Conservation (phyloP, 2,329 filamentous ascomycete genomes). For the Paecilomyces variotii region DNA sequence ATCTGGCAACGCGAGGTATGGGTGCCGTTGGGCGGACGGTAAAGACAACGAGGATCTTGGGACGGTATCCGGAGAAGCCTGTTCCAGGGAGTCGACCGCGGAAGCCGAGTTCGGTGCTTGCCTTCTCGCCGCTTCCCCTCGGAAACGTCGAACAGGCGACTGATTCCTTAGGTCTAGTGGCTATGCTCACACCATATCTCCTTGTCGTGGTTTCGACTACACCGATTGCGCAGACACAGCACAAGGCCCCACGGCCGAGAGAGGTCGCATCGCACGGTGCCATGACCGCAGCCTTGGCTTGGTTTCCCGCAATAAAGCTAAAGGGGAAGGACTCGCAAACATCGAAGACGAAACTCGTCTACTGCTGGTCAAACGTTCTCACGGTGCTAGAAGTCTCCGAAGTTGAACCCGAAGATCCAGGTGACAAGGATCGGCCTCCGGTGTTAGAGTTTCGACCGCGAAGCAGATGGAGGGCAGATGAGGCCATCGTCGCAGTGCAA, state of each 20-base stretch:
- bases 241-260: constrained; percentile 85
- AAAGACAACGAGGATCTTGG: constrained; percentile 82
- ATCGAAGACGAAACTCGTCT: constrained; percentile 75
- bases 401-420: constrained; percentile 45
- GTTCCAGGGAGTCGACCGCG: constrained; percentile 56
- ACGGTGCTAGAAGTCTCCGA: constrained; percentile 86
- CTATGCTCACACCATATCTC: constrained; percentile 90
- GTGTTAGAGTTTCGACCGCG: constrained; percentile 72
- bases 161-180: constrained; percentile 81
- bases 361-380: constrained; percentile 98
- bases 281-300: constrained; percentile 87
- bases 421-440: constrained; percentile 68
- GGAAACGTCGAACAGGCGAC: constrained; percentile 90
- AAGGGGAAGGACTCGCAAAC: constrained; percentile 64
- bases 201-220: constrained; percentile 96
- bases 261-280: constrained; percentile 84
- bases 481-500: constrained; percentile 91
- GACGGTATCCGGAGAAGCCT: constrained; percentile 71
- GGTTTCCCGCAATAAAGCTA: constrained; percentile 93
- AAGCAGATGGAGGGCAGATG: constrained; percentile 86
- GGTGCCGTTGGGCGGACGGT: constrained; percentile 78
- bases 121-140: constrained; percentile 80
- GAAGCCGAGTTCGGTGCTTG: constrained; percentile 91
- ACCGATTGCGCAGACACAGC: constrained; percentile 89
- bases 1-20: constrained; percentile 84